Evolutionary conservation across 257 asterid genomes (phyloP).

Genomic region (Scutellaria baicalensis): DNA sequence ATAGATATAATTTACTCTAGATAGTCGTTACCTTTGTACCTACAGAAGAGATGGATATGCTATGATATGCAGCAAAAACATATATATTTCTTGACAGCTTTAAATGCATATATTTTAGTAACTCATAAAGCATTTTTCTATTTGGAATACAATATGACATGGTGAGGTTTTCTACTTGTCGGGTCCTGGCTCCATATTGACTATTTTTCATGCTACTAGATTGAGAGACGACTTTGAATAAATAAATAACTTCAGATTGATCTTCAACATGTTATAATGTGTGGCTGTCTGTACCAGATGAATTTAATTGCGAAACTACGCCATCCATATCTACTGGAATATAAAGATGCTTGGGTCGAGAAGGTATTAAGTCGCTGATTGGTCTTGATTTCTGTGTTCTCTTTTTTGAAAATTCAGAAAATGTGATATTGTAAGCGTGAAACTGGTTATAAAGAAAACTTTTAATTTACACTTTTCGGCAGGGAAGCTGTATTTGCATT

Average conservation of each 20-base stretch:
- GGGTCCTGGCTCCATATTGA: not conserved
- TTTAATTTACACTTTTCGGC: slow-evolving; percentile 20
- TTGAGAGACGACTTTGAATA: not conserved
- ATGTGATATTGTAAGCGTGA: not conserved
- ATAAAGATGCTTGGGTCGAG: slow-evolving; percentile 94
- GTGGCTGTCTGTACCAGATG: slow-evolving; percentile 49
- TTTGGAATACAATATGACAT: not conserved
- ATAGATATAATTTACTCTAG: not conserved
- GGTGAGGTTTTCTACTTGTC: not conserved
- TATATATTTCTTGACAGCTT: not conserved
- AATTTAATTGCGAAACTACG: slow-evolving; percentile 48
- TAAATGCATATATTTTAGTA: not conserved
- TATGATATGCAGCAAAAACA: not conserved
- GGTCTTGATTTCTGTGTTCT: not conserved
- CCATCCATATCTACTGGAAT: slow-evolving; percentile 86
- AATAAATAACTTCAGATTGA: not conserved
- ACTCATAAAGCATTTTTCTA: not conserved
- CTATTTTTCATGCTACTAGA: not conserved
- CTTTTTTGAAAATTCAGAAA: not conserved
- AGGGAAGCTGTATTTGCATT: slow-evolving; percentile 70
- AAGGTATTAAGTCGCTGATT: slow-evolving; percentile 39
- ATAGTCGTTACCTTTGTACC: not conserved
- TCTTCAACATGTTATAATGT: not conserved
- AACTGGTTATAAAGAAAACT: slow-evolving; percentile 8
- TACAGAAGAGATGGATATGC: not conserved